phyloP scores from a whole-genome alignment of 1,284 basidiomycete genomes.

The Ustilago hordei region DNA sequence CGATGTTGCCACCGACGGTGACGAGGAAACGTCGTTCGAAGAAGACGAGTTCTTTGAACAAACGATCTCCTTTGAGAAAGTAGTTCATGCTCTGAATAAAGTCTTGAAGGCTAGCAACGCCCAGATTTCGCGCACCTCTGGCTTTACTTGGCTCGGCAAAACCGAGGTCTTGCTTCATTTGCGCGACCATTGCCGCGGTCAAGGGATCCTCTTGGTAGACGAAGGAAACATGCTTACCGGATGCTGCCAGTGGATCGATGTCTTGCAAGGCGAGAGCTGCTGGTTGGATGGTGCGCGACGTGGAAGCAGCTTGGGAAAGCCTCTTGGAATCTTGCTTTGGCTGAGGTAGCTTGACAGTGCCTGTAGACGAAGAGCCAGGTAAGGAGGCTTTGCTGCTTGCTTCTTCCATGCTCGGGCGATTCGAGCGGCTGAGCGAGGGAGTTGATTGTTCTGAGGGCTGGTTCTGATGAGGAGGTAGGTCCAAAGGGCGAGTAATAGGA shows the following conservation, averaged over 20 bases:
- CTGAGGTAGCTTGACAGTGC: neutral
- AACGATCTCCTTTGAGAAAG: neutral
- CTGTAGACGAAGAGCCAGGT: neutral
- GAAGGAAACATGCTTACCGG: neutral
- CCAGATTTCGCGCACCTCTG: neutral
- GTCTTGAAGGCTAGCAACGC: neutral
- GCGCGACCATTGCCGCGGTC: neutral
- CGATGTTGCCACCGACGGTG: neutral
- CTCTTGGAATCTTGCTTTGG: neutral
- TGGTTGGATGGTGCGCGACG: neutral
- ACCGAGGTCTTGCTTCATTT: neutral
- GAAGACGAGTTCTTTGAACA: neutral
- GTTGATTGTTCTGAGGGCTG: neutral
- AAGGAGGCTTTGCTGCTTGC: neutral
- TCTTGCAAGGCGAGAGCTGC: neutral
- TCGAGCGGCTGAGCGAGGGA: neutral
- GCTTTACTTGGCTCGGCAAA: rapidly evolving
- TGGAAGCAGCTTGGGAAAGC: neutral
- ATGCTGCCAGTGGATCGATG: neutral
- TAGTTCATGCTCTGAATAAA: neutral
- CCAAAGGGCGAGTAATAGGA: too few species aligned
- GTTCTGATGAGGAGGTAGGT: too few species aligned
- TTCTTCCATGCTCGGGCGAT: neutral
- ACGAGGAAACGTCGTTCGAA: neutral
- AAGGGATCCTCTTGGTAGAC: neutral